Percentiles rank a stretch among this genome's conserved stretches.
These are phyloP conservation scores for Pythium dissotocum DNA, from an alignment of 352 stramenopile species.

Conservation along the genomic window DNA sequence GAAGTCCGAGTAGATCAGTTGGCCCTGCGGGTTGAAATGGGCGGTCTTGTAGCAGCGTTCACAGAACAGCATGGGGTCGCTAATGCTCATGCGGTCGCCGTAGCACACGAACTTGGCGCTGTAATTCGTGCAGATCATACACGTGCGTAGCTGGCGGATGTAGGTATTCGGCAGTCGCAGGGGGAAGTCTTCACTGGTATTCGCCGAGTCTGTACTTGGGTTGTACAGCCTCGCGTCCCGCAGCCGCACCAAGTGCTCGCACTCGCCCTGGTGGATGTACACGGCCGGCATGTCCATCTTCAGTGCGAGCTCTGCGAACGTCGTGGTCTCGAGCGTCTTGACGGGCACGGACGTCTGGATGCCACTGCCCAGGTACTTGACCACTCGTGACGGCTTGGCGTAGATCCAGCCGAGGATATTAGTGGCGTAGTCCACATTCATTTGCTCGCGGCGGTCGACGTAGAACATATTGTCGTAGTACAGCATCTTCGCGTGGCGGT, in stretches of 20 bases:
- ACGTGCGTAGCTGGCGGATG: slow-evolving; percentile 57
- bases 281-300: slow-evolving; percentile 57
- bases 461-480: slow-evolving; percentile 70
- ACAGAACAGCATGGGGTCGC: slow-evolving; percentile 82
- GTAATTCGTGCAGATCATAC: slow-evolving; percentile 73
- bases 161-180: slow-evolving; percentile 60
- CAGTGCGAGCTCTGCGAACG: slow-evolving; percentile 47
- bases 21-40: slow-evolving; percentile 57
- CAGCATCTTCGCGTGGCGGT: slow-evolving; percentile 47
- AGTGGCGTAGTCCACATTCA: slow-evolving; percentile 54
- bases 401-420: slow-evolving; percentile 59
- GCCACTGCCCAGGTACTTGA: slow-evolving; percentile 28
- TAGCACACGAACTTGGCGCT: slow-evolving; percentile 81
- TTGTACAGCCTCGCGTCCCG: slow-evolving; percentile 65
- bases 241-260: slow-evolving; percentile 67
- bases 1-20: slow-evolving; percentile 69
- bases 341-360: background rate
- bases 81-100: slow-evolving; percentile 56
- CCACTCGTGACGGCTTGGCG: slow-evolving; percentile 35
- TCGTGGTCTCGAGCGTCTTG: slow-evolving; percentile 37
- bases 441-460: slow-evolving; percentile 40
- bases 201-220: slow-evolving; percentile 38
- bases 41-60: slow-evolving; percentile 68
- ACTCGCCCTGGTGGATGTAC: slow-evolving; percentile 80
- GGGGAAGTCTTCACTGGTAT: slow-evolving; percentile 41